Percentiles rank a stretch among this genome's conserved stretches.
phyloP scores from a whole-genome alignment of 73 alveolate genomes.

The Stentor coeruleus region DNA sequence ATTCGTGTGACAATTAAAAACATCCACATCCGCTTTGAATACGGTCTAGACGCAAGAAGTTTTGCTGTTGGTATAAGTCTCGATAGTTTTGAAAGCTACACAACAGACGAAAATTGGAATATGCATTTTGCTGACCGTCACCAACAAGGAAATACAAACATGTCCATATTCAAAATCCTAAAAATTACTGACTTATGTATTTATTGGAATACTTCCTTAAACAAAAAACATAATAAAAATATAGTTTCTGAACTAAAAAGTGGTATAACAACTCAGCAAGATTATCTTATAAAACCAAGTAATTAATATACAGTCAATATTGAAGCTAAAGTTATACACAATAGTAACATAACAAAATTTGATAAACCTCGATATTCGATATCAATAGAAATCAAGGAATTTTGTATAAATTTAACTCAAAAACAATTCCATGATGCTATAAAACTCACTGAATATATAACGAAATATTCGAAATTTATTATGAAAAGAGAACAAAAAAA shows the following conservation, averaged over 20 bases:
- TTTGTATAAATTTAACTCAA: not conserved
- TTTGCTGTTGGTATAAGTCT: constrained; percentile 13
- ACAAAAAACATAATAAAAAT: not conserved
- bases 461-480: not conserved
- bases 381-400: not conserved
- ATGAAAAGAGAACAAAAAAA: constrained; percentile 18
- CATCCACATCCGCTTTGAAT: constrained; percentile 22
- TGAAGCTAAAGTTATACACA: constrained; percentile 3
- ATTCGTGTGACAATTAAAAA: constrained; percentile 7
- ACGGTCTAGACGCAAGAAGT: constrained; percentile 5
- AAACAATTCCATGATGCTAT: constrained; percentile 11
- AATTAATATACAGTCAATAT: not conserved
- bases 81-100: constrained; percentile 6
- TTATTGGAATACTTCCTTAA: not conserved
- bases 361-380: constrained; percentile 2
- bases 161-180: not conserved
- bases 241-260: not conserved
- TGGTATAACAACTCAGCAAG: not conserved
- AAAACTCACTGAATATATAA: not conserved
- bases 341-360: not conserved
- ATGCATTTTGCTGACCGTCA: not conserved
- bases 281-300: constrained; percentile 9
- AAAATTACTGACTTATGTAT: not conserved
- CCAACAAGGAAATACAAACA: not conserved
- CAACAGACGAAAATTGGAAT: constrained; percentile 26